These are phyloP conservation scores for Russula ochroleuca DNA, from an alignment of 768 basidiomycete species.

Conservation along the genomic window DNA sequence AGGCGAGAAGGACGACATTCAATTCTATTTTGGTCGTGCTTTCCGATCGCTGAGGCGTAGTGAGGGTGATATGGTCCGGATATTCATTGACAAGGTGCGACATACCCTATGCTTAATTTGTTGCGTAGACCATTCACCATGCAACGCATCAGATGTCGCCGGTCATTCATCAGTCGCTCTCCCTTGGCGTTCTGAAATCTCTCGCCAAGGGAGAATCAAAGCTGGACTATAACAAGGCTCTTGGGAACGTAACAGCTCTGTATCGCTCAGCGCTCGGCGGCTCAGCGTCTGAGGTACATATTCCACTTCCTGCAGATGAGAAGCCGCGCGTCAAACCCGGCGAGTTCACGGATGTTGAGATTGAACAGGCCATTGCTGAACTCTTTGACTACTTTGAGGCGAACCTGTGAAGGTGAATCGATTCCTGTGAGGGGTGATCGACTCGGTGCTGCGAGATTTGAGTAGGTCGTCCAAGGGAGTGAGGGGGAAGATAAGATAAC, in stretches of 20 bases:
- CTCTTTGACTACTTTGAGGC: conserved; percentile 96
- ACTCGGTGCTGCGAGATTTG: too few relatives aligned
- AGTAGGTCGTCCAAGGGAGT: too few relatives aligned
- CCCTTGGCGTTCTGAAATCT: conserved; percentile 67
- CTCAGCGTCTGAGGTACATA: conserved; percentile 64
- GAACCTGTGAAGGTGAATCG: too few relatives aligned
- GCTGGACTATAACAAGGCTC: conserved; percentile 85
- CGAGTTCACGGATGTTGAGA: conserved; percentile 86
- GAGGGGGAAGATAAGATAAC: too few relatives aligned
- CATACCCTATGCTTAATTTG: too few relatives aligned
- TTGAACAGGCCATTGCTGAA: conserved; percentile 86
- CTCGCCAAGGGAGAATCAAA: conserved; percentile 62
- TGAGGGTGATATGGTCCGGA: conserved; percentile 91
- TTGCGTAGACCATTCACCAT: neutral
- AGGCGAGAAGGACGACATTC: conserved; percentile 96
- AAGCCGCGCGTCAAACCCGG: conserved; percentile 76
- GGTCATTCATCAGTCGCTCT: conserved; percentile 83
- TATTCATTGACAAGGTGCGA: conserved; percentile 92
- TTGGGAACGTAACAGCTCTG: conserved; percentile 76
- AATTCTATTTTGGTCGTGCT: conserved; percentile 94
- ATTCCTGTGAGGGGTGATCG: too few relatives aligned
- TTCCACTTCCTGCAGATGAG: conserved; percentile 69
- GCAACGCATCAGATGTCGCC: conserved; percentile 75
- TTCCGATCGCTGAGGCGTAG: conserved; percentile 92
- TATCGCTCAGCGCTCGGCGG: conserved; percentile 74